Evolutionary conservation across 208 protist species (phyloP).

Genomic region (Leishmania lainsoni): DNA sequence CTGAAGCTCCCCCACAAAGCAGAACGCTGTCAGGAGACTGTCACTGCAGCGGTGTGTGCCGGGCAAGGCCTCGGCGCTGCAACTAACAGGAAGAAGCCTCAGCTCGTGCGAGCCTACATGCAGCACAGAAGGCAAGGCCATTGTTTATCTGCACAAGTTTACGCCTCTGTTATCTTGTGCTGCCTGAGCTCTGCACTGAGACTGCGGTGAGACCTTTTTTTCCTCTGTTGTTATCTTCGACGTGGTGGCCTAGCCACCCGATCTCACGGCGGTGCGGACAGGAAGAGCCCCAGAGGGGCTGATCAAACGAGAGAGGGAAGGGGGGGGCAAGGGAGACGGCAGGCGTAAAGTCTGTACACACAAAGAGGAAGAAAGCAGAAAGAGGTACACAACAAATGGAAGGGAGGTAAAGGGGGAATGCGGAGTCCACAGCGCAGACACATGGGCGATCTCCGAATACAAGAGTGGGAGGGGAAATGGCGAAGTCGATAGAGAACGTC

Average conservation of each 20-base stretch:
- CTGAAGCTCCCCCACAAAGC: conserved; percentile 64
- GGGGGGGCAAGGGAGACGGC: not conserved
- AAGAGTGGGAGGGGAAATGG: not conserved
- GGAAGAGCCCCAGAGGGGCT: not conserved
- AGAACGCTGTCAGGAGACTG: conserved; percentile 40
- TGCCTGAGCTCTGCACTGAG: not conserved
- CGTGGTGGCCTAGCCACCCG: not conserved
- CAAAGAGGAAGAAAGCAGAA: not conserved
- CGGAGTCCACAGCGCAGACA: not conserved
- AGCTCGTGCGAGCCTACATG: conserved; percentile 19
- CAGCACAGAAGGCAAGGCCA: conserved; percentile 20
- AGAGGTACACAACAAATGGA: not conserved
- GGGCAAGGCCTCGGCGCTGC: conserved; percentile 1
- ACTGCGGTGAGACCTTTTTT: not conserved
- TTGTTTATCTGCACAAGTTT: not conserved
- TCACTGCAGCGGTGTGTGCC: conserved; percentile 32
- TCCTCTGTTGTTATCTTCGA: not conserved
- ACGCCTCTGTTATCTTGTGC: too few relatives aligned
- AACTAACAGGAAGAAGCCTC: conserved; percentile 15
- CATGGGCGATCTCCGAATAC: not conserved
- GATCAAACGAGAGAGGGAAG: not conserved
- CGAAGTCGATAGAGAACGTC: not conserved
- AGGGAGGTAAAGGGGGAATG: not conserved
- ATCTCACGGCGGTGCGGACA: not conserved
- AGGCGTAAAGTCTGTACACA: not conserved